phyloP scores from a whole-genome alignment of 1,284 basidiomycete species.

The Salmacisia buchloeana region DNA sequence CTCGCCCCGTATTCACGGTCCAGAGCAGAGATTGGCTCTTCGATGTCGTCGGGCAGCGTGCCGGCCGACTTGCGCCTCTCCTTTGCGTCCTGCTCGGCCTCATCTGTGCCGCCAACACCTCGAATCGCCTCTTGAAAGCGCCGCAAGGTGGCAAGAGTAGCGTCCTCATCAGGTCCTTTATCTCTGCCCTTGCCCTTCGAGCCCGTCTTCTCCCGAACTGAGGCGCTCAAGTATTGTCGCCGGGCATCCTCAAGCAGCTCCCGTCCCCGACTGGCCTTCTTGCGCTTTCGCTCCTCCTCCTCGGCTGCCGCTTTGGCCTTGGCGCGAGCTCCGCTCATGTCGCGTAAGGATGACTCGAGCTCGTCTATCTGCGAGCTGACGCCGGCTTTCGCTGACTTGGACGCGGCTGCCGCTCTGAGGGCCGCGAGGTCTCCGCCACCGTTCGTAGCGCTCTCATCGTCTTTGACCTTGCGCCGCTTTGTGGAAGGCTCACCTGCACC shows the following conservation, averaged over 20 bases:
- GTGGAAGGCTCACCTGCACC: background rate
- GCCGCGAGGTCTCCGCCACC: background rate
- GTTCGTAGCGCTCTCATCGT: background rate
- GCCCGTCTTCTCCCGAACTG: background rate
- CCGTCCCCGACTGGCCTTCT: slow-evolving; percentile 12
- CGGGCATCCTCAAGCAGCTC: slow-evolving; percentile 15
- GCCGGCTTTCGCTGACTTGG: background rate
- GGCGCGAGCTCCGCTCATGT: background rate
- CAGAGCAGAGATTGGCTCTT: background rate
- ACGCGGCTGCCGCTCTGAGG: background rate
- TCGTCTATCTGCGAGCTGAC: slow-evolving; percentile 8
- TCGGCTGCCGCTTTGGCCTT: slow-evolving; percentile 12
- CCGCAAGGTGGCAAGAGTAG: too few species aligned
- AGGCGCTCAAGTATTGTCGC: slow-evolving; percentile 10
- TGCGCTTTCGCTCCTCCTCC: slow-evolving; percentile 8
- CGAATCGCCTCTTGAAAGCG: background rate
- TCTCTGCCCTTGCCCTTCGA: slow-evolving; percentile 5
- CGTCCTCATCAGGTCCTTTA: too few species aligned
- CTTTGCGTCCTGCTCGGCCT: slow-evolving; percentile 6
- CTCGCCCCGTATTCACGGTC: slow-evolving; percentile 35
- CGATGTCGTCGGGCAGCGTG: slow-evolving; percentile 6
- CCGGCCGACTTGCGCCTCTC: slow-evolving; percentile 12
- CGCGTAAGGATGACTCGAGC: slow-evolving; percentile 17
- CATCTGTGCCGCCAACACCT: background rate
- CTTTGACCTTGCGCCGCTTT: background rate